Conservation (phyloP, 768 basidiomycete genomes). For the Naganishia vaughanmartiniae region DNA sequence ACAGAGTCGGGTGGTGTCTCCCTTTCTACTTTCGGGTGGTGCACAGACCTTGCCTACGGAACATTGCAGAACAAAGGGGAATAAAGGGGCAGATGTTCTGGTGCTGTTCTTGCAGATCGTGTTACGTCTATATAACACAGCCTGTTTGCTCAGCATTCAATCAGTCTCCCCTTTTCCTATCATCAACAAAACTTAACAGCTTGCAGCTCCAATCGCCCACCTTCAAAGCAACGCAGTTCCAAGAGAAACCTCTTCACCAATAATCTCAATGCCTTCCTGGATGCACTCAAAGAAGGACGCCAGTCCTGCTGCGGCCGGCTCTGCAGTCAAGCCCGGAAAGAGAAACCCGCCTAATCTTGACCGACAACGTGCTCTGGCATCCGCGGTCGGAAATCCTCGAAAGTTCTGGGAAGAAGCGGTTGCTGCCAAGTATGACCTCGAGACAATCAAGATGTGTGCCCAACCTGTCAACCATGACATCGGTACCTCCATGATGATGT, state of each 20-base stretch:
- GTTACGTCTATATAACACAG: not conserved
- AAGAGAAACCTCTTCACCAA: not conserved
- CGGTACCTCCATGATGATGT: constrained; percentile 10
- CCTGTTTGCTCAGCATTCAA: not conserved
- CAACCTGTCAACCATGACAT: constrained; percentile 17
- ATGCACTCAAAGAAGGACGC: not conserved
- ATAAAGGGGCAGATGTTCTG: not conserved
- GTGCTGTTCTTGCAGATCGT: not conserved
- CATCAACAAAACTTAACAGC: too few relatives aligned
- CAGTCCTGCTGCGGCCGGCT: not conserved
- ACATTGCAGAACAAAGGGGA: not conserved
- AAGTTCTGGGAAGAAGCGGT: constrained; percentile 26
- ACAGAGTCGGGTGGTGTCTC: too few relatives aligned
- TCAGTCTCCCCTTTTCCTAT: not conserved
- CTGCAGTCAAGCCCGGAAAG: not conserved
- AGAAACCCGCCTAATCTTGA: constrained; percentile 25
- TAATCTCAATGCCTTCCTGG: not conserved
- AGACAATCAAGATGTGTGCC: constrained; percentile 25
- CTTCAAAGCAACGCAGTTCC: not conserved
- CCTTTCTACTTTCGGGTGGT: constrained; percentile 1
- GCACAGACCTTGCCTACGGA: not conserved
- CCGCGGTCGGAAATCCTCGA: constrained; percentile 25
- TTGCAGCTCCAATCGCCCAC: too few relatives aligned
- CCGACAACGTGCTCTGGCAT: constrained; percentile 25
- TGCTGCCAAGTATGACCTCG: constrained; percentile 27